Conservation (phyloP, 2,329 filamentous ascomycete genomes). For the Fusarium abutilonis region DNA sequence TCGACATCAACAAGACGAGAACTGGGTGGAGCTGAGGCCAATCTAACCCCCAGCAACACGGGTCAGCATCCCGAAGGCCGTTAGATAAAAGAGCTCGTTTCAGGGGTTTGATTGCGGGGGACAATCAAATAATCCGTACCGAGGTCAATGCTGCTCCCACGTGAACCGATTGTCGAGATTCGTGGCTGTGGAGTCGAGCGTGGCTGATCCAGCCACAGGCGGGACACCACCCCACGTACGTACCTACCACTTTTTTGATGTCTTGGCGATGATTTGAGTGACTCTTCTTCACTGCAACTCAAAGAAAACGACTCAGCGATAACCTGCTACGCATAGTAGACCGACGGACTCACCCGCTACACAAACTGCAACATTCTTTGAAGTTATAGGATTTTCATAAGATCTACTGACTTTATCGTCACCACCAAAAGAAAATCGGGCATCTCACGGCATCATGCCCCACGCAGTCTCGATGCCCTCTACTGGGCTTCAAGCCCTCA, state of each 20-base stretch:
- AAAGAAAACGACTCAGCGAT: constrained; percentile 36
- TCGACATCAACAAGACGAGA: constrained; percentile 40
- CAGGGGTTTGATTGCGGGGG: constrained; percentile 42
- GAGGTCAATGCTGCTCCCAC: constrained; percentile 37
- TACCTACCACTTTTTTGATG: constrained; percentile 38
- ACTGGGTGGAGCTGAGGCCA: constrained; percentile 44
- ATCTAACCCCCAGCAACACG: constrained; percentile 45
- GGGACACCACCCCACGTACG: constrained; percentile 38
- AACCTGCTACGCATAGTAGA: constrained; percentile 7
- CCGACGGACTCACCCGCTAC: neutral
- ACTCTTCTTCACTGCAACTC: constrained; percentile 44
- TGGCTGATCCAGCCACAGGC: constrained; percentile 38
- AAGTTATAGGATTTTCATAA: neutral
- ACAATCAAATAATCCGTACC: constrained; percentile 45
- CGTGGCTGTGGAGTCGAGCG: constrained; percentile 23
- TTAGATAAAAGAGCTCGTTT: constrained; percentile 33
- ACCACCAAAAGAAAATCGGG: constrained; percentile 15
- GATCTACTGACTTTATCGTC: neutral
- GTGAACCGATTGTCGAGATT: constrained; percentile 24
- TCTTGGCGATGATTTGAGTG: constrained; percentile 42
- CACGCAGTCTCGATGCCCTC: constrained; percentile 78
- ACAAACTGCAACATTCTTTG: neutral
- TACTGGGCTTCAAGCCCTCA: constrained; percentile 82
- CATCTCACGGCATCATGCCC: constrained; percentile 65
- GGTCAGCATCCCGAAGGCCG: constrained; percentile 43